phyloP scores from a whole-genome alignment of 2,329 filamentous ascomycete species.

The Meredithiella fracta region DNA sequence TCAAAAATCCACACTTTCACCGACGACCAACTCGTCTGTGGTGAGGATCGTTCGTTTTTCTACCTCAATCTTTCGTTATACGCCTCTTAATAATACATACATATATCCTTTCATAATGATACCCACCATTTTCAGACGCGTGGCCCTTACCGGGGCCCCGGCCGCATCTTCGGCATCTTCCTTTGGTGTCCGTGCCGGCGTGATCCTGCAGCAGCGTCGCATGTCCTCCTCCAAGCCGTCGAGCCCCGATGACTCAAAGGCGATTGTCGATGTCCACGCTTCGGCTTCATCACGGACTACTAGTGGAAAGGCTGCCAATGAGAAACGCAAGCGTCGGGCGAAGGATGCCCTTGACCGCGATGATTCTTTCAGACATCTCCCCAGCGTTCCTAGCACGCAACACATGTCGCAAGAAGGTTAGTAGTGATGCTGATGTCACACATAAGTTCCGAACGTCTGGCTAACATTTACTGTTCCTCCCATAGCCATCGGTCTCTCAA shows the following conservation, averaged over 20 bases:
- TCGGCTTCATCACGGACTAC: constrained; percentile 27
- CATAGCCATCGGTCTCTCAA: constrained; percentile 69
- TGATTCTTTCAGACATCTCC: constrained; percentile 40
- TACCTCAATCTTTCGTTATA: constrained; percentile 13
- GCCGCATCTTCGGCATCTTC: constrained; percentile 16
- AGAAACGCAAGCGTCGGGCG: constrained; percentile 42
- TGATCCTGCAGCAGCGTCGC: constrained; percentile 33
- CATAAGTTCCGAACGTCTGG: not conserved
- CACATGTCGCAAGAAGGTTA: constrained; percentile 52
- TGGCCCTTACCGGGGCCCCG: constrained; percentile 22
- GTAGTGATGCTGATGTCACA: constrained; percentile 16
- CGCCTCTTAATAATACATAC: constrained; percentile 8
- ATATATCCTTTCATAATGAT: constrained; percentile 27
- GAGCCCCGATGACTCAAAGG: constrained; percentile 38
- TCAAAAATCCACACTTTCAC: not conserved
- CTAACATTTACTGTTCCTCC: constrained; percentile 12
- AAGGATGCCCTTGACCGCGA: constrained; percentile 33
- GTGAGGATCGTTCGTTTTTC: not conserved
- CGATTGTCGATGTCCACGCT: constrained; percentile 25
- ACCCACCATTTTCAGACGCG: constrained; percentile 39
- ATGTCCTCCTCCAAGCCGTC: constrained; percentile 48
- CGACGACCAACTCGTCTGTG: not conserved
- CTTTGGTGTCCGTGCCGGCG: constrained; percentile 25
- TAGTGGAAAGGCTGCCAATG: constrained; percentile 28
- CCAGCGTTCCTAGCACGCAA: constrained; percentile 59